Percentiles rank a stretch among this genome's conserved stretches.
These are phyloP conservation scores for Rhodotorula taiwanensis DNA, from an alignment of 768 basidiomycete species.

Conservation along the genomic window DNA sequence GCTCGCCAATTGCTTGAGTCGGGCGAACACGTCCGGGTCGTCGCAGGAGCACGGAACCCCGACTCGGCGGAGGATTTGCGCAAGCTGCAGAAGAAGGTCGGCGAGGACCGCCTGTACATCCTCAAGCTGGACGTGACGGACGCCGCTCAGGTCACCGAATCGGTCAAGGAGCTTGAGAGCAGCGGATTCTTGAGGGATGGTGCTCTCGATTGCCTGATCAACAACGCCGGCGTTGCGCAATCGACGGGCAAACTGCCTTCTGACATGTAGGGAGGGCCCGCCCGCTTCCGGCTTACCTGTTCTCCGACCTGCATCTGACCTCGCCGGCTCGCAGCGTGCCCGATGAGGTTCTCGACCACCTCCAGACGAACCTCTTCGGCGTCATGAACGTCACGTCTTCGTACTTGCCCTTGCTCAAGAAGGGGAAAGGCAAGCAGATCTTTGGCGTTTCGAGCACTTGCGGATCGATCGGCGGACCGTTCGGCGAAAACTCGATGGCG, in stretches of 20 bases:
- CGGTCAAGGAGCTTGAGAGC: constrained; percentile 18
- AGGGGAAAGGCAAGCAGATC: background rate
- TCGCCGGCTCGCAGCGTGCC: background rate
- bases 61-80: constrained; percentile 31
- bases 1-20: constrained; percentile 39
- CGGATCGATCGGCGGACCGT: background rate
- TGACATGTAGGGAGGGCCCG: background rate
- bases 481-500: background rate
- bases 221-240: constrained; percentile 20
- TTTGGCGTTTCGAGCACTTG: background rate
- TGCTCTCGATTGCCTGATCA: constrained; percentile 16
- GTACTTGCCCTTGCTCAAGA: background rate
- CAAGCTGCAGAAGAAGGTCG: constrained; percentile 8
- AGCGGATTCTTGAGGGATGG: constrained; percentile 12
- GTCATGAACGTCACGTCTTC: background rate
- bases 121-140: constrained; percentile 48
- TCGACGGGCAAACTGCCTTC: background rate
- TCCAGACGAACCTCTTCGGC: background rate
- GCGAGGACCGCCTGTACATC: constrained; percentile 43
- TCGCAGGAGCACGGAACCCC: constrained; percentile 43
- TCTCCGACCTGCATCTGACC: background rate
- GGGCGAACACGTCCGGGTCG: constrained; percentile 34
- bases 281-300: no score
- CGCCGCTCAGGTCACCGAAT: background rate
- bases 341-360: background rate